Conservation (phyloP, 2,329 filamentous ascomycete species). For the Fusarium nematophilum region DNA sequence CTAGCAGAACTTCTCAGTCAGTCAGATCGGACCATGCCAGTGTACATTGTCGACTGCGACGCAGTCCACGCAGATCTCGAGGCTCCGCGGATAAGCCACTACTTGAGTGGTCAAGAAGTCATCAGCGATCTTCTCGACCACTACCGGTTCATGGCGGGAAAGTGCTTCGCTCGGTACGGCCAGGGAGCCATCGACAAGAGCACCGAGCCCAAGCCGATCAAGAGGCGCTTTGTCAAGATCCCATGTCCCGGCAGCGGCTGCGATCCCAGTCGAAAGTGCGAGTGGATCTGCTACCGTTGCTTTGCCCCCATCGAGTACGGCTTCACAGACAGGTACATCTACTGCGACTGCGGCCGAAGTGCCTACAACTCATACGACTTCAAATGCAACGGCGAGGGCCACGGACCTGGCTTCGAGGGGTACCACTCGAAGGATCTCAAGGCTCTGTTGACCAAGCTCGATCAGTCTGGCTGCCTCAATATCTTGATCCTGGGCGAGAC, state of each 20-base stretch:
- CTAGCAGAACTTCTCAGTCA: constrained; percentile 12
- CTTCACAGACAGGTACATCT: constrained; percentile 40
- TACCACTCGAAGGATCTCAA: background rate
- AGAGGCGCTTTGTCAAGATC: constrained; percentile 46
- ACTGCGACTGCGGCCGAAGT: constrained; percentile 52
- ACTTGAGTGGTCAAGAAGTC: background rate
- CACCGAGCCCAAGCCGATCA: background rate
- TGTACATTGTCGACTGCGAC: constrained; percentile 35
- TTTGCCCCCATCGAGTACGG: constrained; percentile 11
- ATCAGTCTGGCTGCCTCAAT: constrained; percentile 47
- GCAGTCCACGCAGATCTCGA: background rate
- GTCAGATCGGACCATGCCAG: background rate
- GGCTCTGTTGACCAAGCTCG: background rate
- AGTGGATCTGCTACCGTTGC: constrained; percentile 25
- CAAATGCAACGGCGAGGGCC: constrained; percentile 44
- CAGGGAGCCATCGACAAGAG: background rate
- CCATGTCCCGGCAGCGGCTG: constrained; percentile 47
- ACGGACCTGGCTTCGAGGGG: constrained; percentile 35
- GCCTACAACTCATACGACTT: constrained; percentile 44
- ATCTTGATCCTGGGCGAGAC: constrained; percentile 61
- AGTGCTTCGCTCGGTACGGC: constrained; percentile 11
- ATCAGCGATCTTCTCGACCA: background rate
- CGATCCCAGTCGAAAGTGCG: background rate
- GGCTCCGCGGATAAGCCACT: background rate
- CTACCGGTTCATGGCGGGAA: background rate